phyloP scores from a whole-genome alignment of 2,329 filamentous ascomycete genomes.

The Mariannaea elegans region DNA sequence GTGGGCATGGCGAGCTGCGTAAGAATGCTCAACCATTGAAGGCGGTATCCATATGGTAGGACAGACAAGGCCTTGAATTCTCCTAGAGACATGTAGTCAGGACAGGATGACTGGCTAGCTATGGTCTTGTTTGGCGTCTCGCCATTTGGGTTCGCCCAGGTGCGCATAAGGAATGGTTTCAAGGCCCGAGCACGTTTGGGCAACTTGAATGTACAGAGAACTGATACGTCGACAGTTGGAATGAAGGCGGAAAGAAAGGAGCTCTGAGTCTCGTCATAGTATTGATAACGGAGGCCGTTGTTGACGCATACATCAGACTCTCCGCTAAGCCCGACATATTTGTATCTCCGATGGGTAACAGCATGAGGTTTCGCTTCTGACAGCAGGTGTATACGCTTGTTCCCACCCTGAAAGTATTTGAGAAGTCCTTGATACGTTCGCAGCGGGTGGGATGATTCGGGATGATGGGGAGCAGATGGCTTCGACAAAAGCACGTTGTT shows the following conservation, averaged over 20 bases:
- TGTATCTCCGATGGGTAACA: slow-evolving; percentile 19
- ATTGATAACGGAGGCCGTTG: slow-evolving; percentile 35
- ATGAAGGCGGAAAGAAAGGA: slow-evolving; percentile 5
- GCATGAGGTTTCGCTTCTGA: slow-evolving; percentile 32
- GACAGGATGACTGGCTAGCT: slow-evolving; percentile 57
- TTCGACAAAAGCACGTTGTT: slow-evolving; percentile 47
- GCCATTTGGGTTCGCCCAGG: slow-evolving; percentile 6
- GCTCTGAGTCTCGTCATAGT: slow-evolving; percentile 15
- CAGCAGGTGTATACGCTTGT: slow-evolving; percentile 25
- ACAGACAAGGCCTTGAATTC: slow-evolving; percentile 58
- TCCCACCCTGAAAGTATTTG: neutral
- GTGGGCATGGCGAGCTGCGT: slow-evolving; percentile 32
- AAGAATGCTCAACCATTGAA: slow-evolving; percentile 36
- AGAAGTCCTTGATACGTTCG: slow-evolving; percentile 15
- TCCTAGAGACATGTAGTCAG: slow-evolving; percentile 55
- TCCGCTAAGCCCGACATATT: neutral
- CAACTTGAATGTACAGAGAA: slow-evolving; percentile 27
- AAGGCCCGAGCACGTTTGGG: slow-evolving; percentile 18
- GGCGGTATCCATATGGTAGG: slow-evolving; percentile 25
- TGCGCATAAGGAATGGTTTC: slow-evolving; percentile 26
- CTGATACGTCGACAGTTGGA: neutral
- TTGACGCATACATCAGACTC: slow-evolving; percentile 33
- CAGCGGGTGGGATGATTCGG: slow-evolving; percentile 6
- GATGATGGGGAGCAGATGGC: neutral
- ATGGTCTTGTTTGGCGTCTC: slow-evolving; percentile 60